Conservation (phyloP, 805 yeast genomes). For the Lipomyces lipofer region DNA sequence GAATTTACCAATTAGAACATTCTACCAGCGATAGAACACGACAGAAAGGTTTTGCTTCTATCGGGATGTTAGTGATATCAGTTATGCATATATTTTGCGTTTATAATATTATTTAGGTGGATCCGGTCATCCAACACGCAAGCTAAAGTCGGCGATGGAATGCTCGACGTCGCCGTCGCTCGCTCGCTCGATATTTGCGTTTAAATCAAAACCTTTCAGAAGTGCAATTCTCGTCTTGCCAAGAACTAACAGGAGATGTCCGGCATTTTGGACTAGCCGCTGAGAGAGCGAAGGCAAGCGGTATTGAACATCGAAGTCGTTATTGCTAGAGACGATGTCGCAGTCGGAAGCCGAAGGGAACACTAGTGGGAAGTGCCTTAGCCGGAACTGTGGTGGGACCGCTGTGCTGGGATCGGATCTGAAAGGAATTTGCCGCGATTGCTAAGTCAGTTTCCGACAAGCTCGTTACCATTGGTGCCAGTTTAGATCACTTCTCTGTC, state of each 20-base stretch:
- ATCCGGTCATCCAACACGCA: constrained; percentile 84
- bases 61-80: constrained; percentile 66
- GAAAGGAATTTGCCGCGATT: constrained; percentile 52
- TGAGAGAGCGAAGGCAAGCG: constrained; percentile 82
- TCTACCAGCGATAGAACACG: constrained; percentile 36
- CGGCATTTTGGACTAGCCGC: constrained; percentile 89
- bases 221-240: constrained; percentile 72
- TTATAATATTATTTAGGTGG: constrained; percentile 55
- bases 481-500: too few species aligned
- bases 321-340: constrained; percentile 86
- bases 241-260: constrained; percentile 95
- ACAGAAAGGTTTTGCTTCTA: constrained; percentile 56
- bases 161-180: constrained; percentile 86
- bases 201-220: constrained; percentile 39
- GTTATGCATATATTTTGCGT: not conserved
- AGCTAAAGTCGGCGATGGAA: constrained; percentile 89
- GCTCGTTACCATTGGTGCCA: too few species aligned
- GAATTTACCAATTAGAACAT: too few species aligned
- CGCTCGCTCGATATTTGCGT: constrained; percentile 84
- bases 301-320: constrained; percentile 70
- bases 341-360: constrained; percentile 85
- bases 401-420: constrained; percentile 53
- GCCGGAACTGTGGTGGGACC: constrained; percentile 87
- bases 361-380: constrained; percentile 93
- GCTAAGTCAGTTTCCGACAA: constrained; percentile 63